phyloP scores from a whole-genome alignment of 495 filamentous ascomycete species.

The Venustampulla echinocandica region DNA sequence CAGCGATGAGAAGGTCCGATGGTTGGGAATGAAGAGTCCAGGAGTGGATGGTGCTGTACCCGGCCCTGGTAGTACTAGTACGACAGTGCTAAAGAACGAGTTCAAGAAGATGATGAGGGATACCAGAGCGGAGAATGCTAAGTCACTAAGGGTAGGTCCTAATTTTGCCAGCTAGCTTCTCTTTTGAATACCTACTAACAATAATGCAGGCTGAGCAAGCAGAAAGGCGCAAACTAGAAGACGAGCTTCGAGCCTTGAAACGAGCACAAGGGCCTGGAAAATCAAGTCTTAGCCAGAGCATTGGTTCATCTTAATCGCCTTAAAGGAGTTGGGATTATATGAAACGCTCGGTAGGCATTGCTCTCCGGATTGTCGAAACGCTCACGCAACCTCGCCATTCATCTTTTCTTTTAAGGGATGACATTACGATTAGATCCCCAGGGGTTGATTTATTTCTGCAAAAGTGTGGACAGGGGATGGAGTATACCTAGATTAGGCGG shows the following conservation, averaged over 20 bases:
- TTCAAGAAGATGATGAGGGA: slow-evolving; percentile 91
- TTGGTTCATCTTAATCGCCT: slow-evolving; percentile 18
- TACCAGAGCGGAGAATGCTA: slow-evolving; percentile 62
- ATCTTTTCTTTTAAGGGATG: too few species aligned
- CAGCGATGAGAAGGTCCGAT: slow-evolving; percentile 62
- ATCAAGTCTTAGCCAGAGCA: slow-evolving; percentile 40
- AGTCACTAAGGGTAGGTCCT: slow-evolving; percentile 54
- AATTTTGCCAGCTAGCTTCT: not conserved
- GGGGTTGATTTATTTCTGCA: too few species aligned
- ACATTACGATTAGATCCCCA: too few species aligned
- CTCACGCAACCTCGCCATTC: too few species aligned
- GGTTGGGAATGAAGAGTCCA: slow-evolving; percentile 51
- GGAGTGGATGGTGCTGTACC: slow-evolving; percentile 36
- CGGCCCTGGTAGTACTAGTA: slow-evolving; percentile 46
- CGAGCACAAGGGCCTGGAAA: slow-evolving; percentile 34
- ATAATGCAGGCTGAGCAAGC: slow-evolving; percentile 57
- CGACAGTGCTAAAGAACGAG: slow-evolving; percentile 66
- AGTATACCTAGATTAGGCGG: too few species aligned
- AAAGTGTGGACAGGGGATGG: too few species aligned
- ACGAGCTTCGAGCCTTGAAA: slow-evolving; percentile 23
- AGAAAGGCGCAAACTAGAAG: slow-evolving; percentile 58
- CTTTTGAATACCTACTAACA: slow-evolving; percentile 2
- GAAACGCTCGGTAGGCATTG: not conserved
- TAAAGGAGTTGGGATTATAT: not conserved
- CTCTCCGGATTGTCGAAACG: too few species aligned